Evolutionary conservation across 768 basidiomycete species (phyloP).

Genomic region (Suillus lakei): DNA sequence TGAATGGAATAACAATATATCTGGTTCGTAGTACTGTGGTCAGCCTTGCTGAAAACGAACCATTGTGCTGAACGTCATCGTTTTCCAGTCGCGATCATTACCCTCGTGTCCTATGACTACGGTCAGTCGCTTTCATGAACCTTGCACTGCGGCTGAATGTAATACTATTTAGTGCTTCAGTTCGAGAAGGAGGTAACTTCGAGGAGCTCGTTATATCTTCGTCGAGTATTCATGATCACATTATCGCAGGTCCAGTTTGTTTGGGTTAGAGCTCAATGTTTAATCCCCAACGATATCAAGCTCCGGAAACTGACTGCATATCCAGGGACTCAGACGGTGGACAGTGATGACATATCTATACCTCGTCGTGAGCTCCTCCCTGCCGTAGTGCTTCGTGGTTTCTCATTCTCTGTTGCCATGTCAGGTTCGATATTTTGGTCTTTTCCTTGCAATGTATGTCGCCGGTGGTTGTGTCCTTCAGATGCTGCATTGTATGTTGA

Average conservation of each 20-base stretch:
- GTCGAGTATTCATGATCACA: neutral
- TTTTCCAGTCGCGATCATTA: neutral
- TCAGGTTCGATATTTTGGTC: no score
- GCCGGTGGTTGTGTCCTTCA: neutral
- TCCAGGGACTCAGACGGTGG: neutral
- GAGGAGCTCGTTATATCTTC: no score
- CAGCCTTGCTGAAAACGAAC: no score
- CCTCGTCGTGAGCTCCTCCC: neutral
- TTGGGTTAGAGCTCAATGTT: neutral
- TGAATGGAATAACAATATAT: neutral
- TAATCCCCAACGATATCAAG: no score
- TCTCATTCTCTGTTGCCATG: neutral
- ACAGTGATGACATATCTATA: neutral
- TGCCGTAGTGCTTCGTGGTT: neutral
- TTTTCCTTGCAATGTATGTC: no score
- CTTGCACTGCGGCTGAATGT: neutral
- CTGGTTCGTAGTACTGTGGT: no score
- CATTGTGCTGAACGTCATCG: neutral
- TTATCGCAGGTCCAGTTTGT: slow-evolving; percentile 1
- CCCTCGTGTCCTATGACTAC: neutral
- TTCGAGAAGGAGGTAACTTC: slow-evolving; percentile 6
- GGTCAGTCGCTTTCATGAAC: neutral
- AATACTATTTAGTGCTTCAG: neutral
- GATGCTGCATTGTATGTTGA: neutral
- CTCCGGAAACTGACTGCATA: neutral